Base-by-base conservation (phyloP, 768 basidiomycete species). In the Mycena alexandri region DNA sequence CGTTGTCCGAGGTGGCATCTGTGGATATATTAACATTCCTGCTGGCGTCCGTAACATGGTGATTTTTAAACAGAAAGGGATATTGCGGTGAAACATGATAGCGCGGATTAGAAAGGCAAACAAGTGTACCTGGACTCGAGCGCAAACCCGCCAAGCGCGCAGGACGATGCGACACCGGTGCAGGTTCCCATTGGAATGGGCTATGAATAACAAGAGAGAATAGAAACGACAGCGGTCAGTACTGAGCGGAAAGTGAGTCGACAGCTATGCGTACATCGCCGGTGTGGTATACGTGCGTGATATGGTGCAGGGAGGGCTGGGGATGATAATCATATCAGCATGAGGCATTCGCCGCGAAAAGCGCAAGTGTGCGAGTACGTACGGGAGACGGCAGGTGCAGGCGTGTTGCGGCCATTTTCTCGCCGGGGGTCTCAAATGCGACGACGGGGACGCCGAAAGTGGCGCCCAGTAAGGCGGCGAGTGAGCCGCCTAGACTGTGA, bases 371-470 rank as follows among this genome's bases (percentile, higher is more conserved):
- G 33, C 19, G 8, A 12, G 3, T 29, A 79, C 87, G 63, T 70
- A 95, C 95, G 2, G 96, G 94, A 10, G 89, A 83, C 3, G 96
- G 95, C 5, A 99, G 88, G 76, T 98, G 96, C 16, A 98, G 83
- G 22, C 97, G 85, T 3, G 80, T 78, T 0, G 96, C 88, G 2
- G 96, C 89, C 54, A 86, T 74, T 68, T 80, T 87, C 76, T 95
- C 94, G 2, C 82, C 88, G 0, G 94, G 95, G 0, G 94, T 86
- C 81, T 98, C 95, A 73, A 97, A 96, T 0, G 94, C 87, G 13
- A 99, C 93, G 17, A 92, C 93, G 0, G 97, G 97, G 5, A 84
- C 89, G n/a, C 97, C 97, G 74, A 98, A 99, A 0, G 97, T 96
- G 3, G 88, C 83, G 0, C 94, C 95, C 10, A 98, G 81, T 5